These are phyloP conservation scores for Melaleuca alternifolia DNA, from an alignment of 345 rosid genomes.

Conservation along the genomic window DNA sequence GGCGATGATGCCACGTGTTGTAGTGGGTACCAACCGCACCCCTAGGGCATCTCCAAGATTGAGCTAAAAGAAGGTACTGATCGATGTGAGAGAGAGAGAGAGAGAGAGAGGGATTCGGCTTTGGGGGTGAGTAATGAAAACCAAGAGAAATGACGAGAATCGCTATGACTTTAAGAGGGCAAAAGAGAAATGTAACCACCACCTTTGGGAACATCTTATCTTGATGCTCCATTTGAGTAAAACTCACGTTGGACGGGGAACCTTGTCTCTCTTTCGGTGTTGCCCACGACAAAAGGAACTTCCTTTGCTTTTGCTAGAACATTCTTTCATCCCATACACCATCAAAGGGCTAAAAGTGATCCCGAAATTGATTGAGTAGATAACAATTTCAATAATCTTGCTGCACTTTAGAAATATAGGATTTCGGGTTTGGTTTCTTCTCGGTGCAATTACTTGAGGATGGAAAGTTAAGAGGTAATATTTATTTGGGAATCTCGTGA, in stretches of 20 bases:
- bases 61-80: not conserved
- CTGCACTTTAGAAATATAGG: not conserved
- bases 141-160: not conserved
- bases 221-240: not conserved
- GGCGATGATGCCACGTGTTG: not conserved
- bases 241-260: not conserved
- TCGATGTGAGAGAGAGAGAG: not conserved
- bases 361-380: not conserved
- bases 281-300: not conserved
- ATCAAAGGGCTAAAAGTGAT: not conserved
- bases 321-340: not conserved
- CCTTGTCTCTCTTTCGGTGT: not conserved
- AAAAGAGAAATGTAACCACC: not conserved
- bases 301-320: not conserved
- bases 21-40: not conserved
- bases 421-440: not conserved
- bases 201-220: not conserved
- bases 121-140: slow-evolving; percentile 4
- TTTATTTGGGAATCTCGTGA: not conserved
- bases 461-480: not conserved
- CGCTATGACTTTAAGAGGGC: not conserved
- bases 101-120: not conserved
- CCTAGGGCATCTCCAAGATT: not conserved
- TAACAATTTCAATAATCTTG: not conserved
- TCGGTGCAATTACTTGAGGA: not conserved